Evolutionary conservation across 768 basidiomycete genomes (phyloP).

Genomic region (Kwoniella mangroviensis): DNA sequence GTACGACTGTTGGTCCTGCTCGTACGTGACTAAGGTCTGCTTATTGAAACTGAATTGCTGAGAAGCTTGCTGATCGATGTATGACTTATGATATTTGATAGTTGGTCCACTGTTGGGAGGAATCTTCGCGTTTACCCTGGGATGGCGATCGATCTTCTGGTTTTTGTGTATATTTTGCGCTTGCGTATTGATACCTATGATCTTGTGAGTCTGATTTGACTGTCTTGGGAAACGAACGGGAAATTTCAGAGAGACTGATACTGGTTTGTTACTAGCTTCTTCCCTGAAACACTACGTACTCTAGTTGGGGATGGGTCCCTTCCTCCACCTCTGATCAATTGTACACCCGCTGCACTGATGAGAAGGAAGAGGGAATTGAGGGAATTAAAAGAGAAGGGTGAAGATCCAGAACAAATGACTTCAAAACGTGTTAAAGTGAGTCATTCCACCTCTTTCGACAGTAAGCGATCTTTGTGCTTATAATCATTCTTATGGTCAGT

Average conservation of each 20-base stretch:
- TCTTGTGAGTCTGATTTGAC: constrained; percentile 52
- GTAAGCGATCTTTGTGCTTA: not conserved
- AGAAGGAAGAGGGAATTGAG: constrained; percentile 20
- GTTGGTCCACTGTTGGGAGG: constrained; percentile 29
- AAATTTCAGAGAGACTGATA: not conserved
- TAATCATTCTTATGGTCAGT: constrained; percentile 25
- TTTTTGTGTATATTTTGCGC: constrained; percentile 49
- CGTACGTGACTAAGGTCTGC: constrained; percentile 5
- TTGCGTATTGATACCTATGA: constrained; percentile 53
- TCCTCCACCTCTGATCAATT: constrained; percentile 49
- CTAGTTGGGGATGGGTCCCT: constrained; percentile 55
- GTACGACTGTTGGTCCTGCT: constrained; percentile 42
- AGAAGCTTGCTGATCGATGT: not conserved
- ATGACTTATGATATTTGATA: not conserved
- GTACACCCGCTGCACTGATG: constrained; percentile 35
- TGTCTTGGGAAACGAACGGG: not conserved
- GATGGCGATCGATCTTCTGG: constrained; percentile 64
- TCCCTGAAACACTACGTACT: constrained; percentile 62
- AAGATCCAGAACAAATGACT: constrained; percentile 16
- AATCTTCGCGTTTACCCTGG: constrained; percentile 64
- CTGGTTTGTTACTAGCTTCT: constrained; percentile 33
- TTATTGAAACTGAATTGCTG: no score
- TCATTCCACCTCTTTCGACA: not conserved
- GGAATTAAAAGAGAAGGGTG: constrained; percentile 25
- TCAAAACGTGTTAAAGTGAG: constrained; percentile 41